Evolutionary conservation across 2,329 filamentous ascomycete species (phyloP).

Genomic region (Phoma sp.): DNA sequence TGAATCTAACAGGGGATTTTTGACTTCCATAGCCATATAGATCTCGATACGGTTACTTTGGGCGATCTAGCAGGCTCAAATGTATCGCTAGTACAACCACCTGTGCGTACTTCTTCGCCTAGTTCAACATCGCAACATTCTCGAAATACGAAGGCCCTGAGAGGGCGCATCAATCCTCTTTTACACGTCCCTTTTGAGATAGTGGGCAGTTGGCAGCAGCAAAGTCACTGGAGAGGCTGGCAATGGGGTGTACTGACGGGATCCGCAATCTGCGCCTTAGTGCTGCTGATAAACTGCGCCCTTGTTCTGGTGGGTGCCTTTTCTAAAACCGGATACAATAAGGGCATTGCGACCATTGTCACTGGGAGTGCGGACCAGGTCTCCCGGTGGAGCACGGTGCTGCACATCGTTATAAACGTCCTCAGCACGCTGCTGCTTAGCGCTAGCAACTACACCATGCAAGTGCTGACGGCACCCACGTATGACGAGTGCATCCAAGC

Average conservation of each 20-base stretch:
- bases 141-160: not conserved
- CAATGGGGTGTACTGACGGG: conserved; percentile 26
- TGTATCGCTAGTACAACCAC: not conserved
- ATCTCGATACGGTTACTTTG: not conserved
- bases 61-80: not conserved
- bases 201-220: not conserved
- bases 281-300: conserved; percentile 23
- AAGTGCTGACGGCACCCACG: conserved; percentile 32
- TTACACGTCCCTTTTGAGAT: not conserved
- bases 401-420: conserved; percentile 59
- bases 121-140: not conserved
- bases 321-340: not conserved
- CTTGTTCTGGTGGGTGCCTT: not conserved
- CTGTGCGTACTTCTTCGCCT: not conserved
- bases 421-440: conserved; percentile 42
- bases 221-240: conserved; percentile 27
- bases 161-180: not conserved
- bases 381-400: conserved; percentile 9
- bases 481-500: conserved; percentile 27
- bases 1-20: not conserved
- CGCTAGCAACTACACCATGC: conserved; percentile 35
- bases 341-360: conserved; percentile 5
- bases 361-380: not conserved
- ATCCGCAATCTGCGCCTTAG: conserved; percentile 17
- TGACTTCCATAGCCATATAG: not conserved